Evolutionary conservation across 177 flowering plant species (phyloP).

Genomic region (Vitis hybrid): DNA sequence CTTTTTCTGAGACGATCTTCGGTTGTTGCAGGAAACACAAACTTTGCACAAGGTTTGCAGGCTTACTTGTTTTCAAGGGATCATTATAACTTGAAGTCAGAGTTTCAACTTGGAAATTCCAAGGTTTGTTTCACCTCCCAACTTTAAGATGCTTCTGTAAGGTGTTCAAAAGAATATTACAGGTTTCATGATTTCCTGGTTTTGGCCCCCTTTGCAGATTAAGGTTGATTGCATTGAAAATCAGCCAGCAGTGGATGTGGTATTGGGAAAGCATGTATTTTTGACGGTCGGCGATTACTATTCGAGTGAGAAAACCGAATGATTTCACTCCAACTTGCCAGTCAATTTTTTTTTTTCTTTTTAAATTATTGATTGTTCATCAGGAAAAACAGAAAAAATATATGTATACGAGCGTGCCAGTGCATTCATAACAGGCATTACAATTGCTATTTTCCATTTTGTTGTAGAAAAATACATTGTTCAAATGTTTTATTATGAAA

Average conservation of each 20-base stretch:
- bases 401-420: background rate
- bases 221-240: constrained; percentile 53
- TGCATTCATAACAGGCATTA: background rate
- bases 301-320: constrained; percentile 26
- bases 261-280: constrained; percentile 54
- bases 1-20: background rate
- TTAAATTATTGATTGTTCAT: background rate
- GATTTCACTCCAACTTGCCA: background rate
- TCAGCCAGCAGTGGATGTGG: constrained; percentile 53
- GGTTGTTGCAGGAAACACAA: constrained; percentile 39
- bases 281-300: constrained; percentile 59
- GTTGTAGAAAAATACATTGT: background rate
- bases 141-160: background rate
- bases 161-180: background rate
- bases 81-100: constrained; percentile 54
- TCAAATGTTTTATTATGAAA: too few species aligned
- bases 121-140: constrained; percentile 39
- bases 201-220: constrained; percentile 36
- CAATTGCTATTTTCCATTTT: background rate
- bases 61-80: constrained; percentile 65
- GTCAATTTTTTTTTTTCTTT: background rate
- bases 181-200: background rate
- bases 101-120: constrained; percentile 59
- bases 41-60: constrained; percentile 41
- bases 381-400: background rate